Percentiles rank a stretch among this genome's conserved stretches.
These are phyloP conservation scores for Paspalum notatum DNA, from an alignment of 176 grass and related monocot species.

Conservation along the genomic window DNA sequence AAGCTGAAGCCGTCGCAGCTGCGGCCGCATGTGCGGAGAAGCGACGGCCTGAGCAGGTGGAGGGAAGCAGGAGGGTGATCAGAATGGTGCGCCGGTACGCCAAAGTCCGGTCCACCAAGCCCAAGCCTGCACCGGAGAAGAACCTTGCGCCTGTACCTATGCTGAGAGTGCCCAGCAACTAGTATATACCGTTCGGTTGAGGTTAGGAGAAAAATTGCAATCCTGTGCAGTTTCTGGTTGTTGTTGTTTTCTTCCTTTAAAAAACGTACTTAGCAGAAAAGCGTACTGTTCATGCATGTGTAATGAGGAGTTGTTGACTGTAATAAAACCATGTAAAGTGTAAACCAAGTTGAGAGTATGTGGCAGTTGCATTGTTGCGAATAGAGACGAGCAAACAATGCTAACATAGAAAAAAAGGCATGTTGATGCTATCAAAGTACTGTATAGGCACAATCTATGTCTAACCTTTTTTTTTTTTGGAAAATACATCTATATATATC, in stretches of 20 bases:
- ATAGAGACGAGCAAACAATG: background rate
- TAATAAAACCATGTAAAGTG: background rate
- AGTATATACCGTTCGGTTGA: background rate
- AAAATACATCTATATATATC: background rate
- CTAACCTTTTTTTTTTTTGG: background rate
- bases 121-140: conserved; percentile 19
- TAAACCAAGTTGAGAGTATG: background rate
- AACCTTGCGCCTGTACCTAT: background rate
- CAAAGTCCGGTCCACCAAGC: conserved; percentile 18
- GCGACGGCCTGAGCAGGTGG: background rate
- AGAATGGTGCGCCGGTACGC: conserved; percentile 36
- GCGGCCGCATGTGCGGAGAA: background rate
- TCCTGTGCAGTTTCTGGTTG: background rate
- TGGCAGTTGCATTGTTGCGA: background rate
- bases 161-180: background rate
- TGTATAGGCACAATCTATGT: background rate
- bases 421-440: background rate
- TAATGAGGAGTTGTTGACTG: background rate
- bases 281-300: background rate
- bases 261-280: background rate
- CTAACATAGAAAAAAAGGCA: background rate
- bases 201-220: background rate
- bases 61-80: conserved; percentile 9
- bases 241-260: background rate
- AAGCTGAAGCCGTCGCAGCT: background rate